Percentiles rank a stretch among this genome's conserved stretches.
Evolutionary conservation across 164 flowering plant species (phyloP).

Genomic region (Aristolochia californica): DNA sequence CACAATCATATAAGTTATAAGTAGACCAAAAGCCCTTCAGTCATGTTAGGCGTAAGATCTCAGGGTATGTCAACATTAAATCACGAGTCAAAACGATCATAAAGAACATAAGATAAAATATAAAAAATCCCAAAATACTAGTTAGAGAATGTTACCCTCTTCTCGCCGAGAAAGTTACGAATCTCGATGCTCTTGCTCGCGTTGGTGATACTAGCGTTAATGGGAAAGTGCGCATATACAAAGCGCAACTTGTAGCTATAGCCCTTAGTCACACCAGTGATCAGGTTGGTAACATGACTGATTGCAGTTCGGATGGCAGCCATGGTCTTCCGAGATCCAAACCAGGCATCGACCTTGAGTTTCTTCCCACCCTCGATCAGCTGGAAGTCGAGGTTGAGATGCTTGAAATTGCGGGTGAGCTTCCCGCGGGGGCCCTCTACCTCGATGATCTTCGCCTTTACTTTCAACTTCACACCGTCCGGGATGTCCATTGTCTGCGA

Average conservation of each 20-base stretch:
- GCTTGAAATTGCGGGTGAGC: constrained; percentile 23
- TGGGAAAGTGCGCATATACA: constrained; percentile 69
- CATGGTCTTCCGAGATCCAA: constrained; percentile 51
- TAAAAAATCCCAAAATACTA: not conserved
- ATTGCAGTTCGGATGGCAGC: constrained; percentile 62
- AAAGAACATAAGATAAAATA: not conserved
- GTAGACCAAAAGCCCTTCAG: too few relatives aligned
- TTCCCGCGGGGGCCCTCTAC: constrained; percentile 63
- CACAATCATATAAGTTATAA: too few relatives aligned
- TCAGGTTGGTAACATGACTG: constrained; percentile 48
- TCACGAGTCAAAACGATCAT: not conserved
- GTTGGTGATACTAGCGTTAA: constrained; percentile 52
- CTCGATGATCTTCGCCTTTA: constrained; percentile 46
- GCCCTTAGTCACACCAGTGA: constrained; percentile 60
- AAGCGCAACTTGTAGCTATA: constrained; percentile 63
- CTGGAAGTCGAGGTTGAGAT: constrained; percentile 51
- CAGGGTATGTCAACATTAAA: too few relatives aligned
- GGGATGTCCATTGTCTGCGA: constrained; percentile 66
- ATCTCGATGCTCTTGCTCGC: constrained; percentile 29
- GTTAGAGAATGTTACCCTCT: constrained; percentile 25
- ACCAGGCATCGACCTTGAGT: constrained; percentile 66
- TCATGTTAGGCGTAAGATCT: too few relatives aligned
- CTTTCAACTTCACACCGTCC: constrained; percentile 17
- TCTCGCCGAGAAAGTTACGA: constrained; percentile 46
- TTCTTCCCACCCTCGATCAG: constrained; percentile 34